Evolutionary conservation across 2,329 filamentous ascomycete genomes (phyloP).

Genomic region (Raffaelea arxii): DNA sequence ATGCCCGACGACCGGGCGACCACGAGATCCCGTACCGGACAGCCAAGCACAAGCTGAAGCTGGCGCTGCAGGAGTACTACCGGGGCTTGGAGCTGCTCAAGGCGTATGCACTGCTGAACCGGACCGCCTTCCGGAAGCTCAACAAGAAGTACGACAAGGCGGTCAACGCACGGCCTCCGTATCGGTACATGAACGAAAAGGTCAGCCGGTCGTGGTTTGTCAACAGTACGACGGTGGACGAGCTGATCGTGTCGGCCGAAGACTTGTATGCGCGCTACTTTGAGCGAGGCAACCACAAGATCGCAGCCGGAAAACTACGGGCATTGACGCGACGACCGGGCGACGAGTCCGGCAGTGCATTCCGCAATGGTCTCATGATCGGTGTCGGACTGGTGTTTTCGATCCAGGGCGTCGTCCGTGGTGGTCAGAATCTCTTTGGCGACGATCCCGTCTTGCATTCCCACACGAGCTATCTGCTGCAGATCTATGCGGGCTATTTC

Average conservation of each 20-base stretch:
- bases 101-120: slow-evolving; percentile 80
- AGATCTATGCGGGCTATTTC: slow-evolving; percentile 92
- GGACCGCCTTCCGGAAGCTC: slow-evolving; percentile 90
- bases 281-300: slow-evolving; percentile 84
- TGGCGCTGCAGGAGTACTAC: slow-evolving; percentile 88
- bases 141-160: slow-evolving; percentile 99
- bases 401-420: slow-evolving; percentile 56
- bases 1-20: slow-evolving; percentile 34
- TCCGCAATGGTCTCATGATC: slow-evolving; percentile 55
- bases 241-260: slow-evolving; percentile 70
- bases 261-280: slow-evolving; percentile 94
- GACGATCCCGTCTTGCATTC: slow-evolving; percentile 35
- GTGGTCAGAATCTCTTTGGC: slow-evolving; percentile 39
- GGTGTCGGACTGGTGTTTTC: slow-evolving; percentile 58
- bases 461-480: slow-evolving; percentile 61
- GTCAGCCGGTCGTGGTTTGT: slow-evolving; percentile 90
- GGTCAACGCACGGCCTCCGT: slow-evolving; percentile 64
- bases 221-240: slow-evolving; percentile 74
- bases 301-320: slow-evolving; percentile 79
- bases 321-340: slow-evolving; percentile 52
- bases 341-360: slow-evolving; percentile 48
- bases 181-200: slow-evolving; percentile 82
- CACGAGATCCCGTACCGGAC: slow-evolving; percentile 71
- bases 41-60: slow-evolving; percentile 85
- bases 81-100: slow-evolving; percentile 85